Evolutionary conservation across 257 asterid species (phyloP).

Genomic region (Rhazya stricta): DNA sequence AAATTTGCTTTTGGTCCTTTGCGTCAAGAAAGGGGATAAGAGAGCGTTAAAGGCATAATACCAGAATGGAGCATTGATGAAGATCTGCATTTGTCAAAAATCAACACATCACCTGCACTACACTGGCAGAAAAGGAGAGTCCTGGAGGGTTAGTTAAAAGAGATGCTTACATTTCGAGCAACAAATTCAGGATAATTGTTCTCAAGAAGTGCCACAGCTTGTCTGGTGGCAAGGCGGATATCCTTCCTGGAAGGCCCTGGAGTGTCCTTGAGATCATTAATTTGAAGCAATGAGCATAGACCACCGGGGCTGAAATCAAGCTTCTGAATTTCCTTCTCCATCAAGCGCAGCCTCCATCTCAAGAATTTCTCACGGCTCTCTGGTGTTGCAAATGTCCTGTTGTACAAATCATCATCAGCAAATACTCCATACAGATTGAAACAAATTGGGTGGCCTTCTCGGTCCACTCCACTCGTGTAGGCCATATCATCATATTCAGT

Average conservation of each 20-base stretch:
- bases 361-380: slow-evolving; percentile 45
- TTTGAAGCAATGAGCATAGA: slow-evolving; percentile 39
- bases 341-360: slow-evolving; percentile 60
- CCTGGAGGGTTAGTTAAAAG: neutral
- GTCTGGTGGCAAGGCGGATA: slow-evolving; percentile 38
- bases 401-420: slow-evolving; percentile 36
- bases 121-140: neutral
- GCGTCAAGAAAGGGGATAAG: slow-evolving; percentile 52
- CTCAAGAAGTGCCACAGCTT: slow-evolving; percentile 45
- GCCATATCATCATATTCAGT: slow-evolving; percentile 29
- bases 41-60: slow-evolving; percentile 59
- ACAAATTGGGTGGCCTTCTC: slow-evolving; percentile 55
- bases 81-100: slow-evolving; percentile 31
- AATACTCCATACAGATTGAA: slow-evolving; percentile 57
- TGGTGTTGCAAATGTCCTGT: slow-evolving; percentile 40
- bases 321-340: slow-evolving; percentile 51
- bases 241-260: slow-evolving; percentile 55
- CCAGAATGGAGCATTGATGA: slow-evolving; percentile 69
- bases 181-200: slow-evolving; percentile 71
- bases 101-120: neutral
- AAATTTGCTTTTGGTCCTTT: slow-evolving; percentile 53
- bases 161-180: slow-evolving; percentile 42
- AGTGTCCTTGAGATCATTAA: slow-evolving; percentile 53
- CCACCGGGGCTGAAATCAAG: slow-evolving; percentile 54
- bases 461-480: slow-evolving; percentile 43